Conservation (phyloP, 345 rosid species). For the Salix brachista region DNA sequence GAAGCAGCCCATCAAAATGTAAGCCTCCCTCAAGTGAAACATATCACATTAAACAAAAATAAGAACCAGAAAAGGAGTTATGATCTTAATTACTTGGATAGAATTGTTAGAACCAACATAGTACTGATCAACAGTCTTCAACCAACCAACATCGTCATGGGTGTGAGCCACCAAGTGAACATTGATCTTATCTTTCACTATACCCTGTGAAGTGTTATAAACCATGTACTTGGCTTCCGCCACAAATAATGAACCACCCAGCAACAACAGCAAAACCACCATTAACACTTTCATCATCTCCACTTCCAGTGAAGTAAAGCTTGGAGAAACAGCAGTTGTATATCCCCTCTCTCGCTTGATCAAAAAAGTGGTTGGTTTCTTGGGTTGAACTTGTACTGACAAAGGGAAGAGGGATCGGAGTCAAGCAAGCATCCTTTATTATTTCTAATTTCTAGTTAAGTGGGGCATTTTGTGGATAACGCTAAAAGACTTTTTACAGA, state of each 20-base stretch:
- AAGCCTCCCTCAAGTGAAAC: neutral
- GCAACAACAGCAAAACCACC: neutral
- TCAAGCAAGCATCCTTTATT: neutral
- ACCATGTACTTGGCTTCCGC: slow-evolving; percentile 65
- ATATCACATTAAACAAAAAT: neutral
- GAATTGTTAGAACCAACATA: slow-evolving; percentile 98
- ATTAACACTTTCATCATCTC: neutral
- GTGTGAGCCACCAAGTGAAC: slow-evolving; percentile 94
- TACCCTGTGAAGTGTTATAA: slow-evolving; percentile 77
- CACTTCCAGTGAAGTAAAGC: neutral
- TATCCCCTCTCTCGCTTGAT: too few relatives aligned
- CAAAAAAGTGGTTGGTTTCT: too few relatives aligned
- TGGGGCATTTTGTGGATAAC: neutral
- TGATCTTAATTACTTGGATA: slow-evolving; percentile 56
- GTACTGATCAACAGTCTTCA: slow-evolving; percentile 97
- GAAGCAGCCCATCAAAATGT: neutral
- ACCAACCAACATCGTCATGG: slow-evolving; percentile 97
- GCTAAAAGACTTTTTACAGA: neutral
- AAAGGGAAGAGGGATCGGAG: neutral
- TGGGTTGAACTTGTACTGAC: too few relatives aligned
- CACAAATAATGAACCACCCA: slow-evolving; percentile 16
- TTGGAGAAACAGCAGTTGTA: too few relatives aligned
- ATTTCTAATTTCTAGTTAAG: too few relatives aligned
- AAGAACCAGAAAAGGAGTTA: neutral
- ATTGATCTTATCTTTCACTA: slow-evolving; percentile 75